Base-by-base conservation (phyloP, 768 basidiomycete species). In the Paxillus ammoniavirescens region DNA sequence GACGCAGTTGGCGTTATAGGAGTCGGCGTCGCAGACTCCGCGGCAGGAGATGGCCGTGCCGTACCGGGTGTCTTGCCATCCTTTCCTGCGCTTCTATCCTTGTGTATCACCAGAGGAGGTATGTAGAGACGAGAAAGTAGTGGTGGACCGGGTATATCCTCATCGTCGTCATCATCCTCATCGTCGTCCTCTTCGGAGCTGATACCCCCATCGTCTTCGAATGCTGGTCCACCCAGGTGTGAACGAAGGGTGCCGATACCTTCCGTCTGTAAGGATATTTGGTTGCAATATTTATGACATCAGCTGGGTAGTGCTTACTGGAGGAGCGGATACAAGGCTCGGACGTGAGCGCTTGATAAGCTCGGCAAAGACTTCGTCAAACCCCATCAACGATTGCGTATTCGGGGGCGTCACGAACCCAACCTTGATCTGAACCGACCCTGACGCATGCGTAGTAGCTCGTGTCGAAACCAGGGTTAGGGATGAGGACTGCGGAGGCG, bases 171-270 rank as follows among this genome's bases (percentile, higher is more conserved):
- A 0, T 72, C 61, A 28, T 62, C 61, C 26, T 64, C 54, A 37
- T 65, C 73, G 31, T 79, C 78, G 13, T 73, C 73, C 4, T 72
- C 75, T 38, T 81, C 80, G 0, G 77, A 79, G 28, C 83, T 87
- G 9, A 91, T 72, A 4, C 86, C 83, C n/a, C 83, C 91, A 61
- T 92, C 92, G 61, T 93, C 92, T 65, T 87, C 80, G 58, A 81
- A 83, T 21, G 75, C 79, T 2, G 81, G 81, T 7, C 76, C 77
- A 4, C 57, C 65, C 17, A 81, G 73, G 64, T 83, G 73, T 3
- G 85, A 87, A 28, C 88, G 86, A 23, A 91, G 73, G 3, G 93
- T 94, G 48, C 92, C 92, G 28, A 93, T 83, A 23, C 92, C 89
- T 70, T 91, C 85, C 9, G 90, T 93, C 91, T 94, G 46, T 1